Base-by-base conservation (phyloP, 495 filamentous ascomycete genomes). In the Aspergillus indologenus region DNA sequence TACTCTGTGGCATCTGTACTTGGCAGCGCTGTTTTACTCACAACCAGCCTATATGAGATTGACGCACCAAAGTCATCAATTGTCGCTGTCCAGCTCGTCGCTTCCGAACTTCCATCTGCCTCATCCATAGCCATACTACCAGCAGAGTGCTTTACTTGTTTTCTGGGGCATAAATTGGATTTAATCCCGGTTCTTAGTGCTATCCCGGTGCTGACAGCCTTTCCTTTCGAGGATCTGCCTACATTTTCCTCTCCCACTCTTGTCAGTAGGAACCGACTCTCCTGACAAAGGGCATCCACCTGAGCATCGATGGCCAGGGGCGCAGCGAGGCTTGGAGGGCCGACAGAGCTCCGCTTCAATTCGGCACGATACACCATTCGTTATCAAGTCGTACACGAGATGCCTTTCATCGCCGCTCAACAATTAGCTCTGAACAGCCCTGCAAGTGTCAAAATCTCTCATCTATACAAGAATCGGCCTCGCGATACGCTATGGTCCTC, bases 401-500 rank as follows among this genome's bases (percentile, higher is more conserved):
- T 40, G 34, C 34, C 34, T 15, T 40, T 11, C 34, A 40, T 40
- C 12, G 34, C 34, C 5, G 2, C 7, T 23, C 23, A 29, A 29
- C 11, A 52, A 52, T 44, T 19, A 43, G 26, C 7, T 54, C 9
- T 43, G 29, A 54, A 7, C 26, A 40, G 12, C 34, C 34, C 34
- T 14, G 34, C 12, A 2, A 40, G 12, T 6, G 2, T 8, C 18
- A 79, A 78, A 55, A 70, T 78, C 20, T n/a, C 60, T 5, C 61
- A 77, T 52, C 56, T 75, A 43, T 73, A 68, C 42, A 59, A 54
- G 1, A 64, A 61, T 54, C 75, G 75, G 18, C 70, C 75, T 52
- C 63, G 31, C 4, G 62, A 72, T 54, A 68, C 66, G 24, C 59
- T 88, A 7, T 88, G 84, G 85, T 79, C 77, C 72, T 71, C 69